Evolutionary conservation across 192 early-diverging fungal species (phyloP).

Genomic region (Dispira parvispora): DNA sequence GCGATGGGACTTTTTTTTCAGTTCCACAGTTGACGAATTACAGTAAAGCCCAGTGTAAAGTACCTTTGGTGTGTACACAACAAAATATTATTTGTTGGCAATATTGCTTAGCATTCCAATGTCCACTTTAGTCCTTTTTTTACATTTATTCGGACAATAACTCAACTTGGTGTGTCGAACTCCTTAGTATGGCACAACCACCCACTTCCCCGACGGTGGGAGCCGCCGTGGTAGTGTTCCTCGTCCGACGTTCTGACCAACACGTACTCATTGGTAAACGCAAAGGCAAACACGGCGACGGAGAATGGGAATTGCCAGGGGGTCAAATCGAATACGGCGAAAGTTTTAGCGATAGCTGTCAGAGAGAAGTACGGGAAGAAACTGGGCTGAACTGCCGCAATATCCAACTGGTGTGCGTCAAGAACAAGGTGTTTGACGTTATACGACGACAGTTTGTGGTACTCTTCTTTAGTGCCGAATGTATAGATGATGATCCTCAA

Average conservation of each 20-base stretch:
- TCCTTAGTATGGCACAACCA: too few relatives aligned
- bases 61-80: not conserved
- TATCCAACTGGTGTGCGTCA: slow-evolving; percentile 1
- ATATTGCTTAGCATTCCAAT: not conserved
- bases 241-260: slow-evolving; percentile 9
- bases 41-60: too few relatives aligned
- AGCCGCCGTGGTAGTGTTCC: slow-evolving; percentile 7
- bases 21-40: too few relatives aligned
- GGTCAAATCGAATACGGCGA: slow-evolving; percentile 11
- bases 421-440: not conserved
- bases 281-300: not conserved
- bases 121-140: not conserved
- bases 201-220: not conserved
- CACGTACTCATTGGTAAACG: slow-evolving; percentile 4
- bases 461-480: slow-evolving; percentile 9
- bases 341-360: slow-evolving; percentile 4
- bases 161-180: not conserved
- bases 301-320: slow-evolving; percentile 9
- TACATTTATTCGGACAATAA: not conserved
- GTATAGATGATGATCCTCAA: slow-evolving; percentile 5
- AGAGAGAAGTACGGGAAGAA: slow-evolving; percentile 3
- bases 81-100: not conserved
- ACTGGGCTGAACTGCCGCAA: not conserved
- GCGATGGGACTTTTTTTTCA: too few relatives aligned
- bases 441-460: not conserved